These are phyloP conservation scores for Penicillium sp. DNA, from an alignment of 2,329 filamentous ascomycete genomes.

Conservation along the genomic window DNA sequence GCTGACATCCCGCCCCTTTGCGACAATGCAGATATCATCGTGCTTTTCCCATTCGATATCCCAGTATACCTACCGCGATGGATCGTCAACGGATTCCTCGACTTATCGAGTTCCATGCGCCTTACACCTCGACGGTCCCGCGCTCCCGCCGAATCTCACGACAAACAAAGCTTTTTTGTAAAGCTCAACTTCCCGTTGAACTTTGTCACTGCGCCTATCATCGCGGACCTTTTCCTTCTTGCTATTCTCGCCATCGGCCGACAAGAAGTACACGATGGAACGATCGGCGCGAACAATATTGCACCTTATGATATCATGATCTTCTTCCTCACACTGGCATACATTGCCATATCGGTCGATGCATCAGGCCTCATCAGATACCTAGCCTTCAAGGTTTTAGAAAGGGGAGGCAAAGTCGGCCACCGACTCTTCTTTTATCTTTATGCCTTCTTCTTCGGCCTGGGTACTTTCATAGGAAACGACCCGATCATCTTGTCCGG, in stretches of 20 bases:
- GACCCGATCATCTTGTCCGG: slow-evolving; percentile 75
- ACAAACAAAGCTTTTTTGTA: slow-evolving; percentile 45
- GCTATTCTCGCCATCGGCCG: slow-evolving; percentile 68
- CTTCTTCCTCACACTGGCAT: slow-evolving; percentile 73
- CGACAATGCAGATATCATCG: slow-evolving; percentile 60
- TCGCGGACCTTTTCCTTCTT: slow-evolving; percentile 70
- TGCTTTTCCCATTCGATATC: slow-evolving; percentile 69
- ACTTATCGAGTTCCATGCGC: slow-evolving; percentile 49
- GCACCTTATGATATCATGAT: slow-evolving; percentile 71
- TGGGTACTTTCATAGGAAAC: slow-evolving; percentile 71
- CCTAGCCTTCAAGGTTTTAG: slow-evolving; percentile 69
- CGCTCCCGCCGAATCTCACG: slow-evolving; percentile 21
- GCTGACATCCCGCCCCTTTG: slow-evolving; percentile 4
- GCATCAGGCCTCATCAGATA: slow-evolving; percentile 72
- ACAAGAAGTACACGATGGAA: slow-evolving; percentile 68
- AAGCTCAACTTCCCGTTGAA: slow-evolving; percentile 65
- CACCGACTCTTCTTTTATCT: slow-evolving; percentile 71
- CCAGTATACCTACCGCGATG: slow-evolving; percentile 61
- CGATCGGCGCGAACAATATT: slow-evolving; percentile 66
- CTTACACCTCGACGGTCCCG: slow-evolving; percentile 52
- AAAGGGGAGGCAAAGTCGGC: slow-evolving; percentile 67
- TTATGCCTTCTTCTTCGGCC: slow-evolving; percentile 69
- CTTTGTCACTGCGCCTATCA: slow-evolving; percentile 69
- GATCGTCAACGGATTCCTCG: slow-evolving; percentile 49
- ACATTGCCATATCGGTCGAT: slow-evolving; percentile 76